Evolutionary conservation across 2,329 filamentous ascomycete species (phyloP).

Genomic region (Aspergillus sp.): DNA sequence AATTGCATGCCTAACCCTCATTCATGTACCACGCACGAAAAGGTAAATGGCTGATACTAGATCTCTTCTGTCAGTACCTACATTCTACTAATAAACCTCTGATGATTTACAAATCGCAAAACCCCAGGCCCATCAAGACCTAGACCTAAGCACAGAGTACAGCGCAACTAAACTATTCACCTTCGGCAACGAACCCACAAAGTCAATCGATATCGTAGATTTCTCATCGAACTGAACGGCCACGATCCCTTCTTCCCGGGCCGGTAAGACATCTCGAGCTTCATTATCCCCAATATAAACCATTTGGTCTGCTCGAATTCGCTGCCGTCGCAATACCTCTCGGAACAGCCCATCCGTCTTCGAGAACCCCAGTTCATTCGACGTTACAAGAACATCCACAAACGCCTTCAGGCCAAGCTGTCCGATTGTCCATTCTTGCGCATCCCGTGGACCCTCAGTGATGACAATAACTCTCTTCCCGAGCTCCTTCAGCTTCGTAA

Average conservation of each 20-base stretch:
- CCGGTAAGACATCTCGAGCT: conserved; percentile 27
- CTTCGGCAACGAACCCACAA: too few species aligned
- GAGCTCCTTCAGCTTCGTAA: conserved; percentile 32
- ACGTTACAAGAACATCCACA: conserved; percentile 34
- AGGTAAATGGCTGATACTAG: too few species aligned
- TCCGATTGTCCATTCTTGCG: conserved; percentile 46
- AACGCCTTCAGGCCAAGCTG: conserved; percentile 29
- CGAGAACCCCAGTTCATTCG: conserved; percentile 30
- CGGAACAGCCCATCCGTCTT: conserved; percentile 35
- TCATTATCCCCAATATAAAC: conserved; percentile 31
- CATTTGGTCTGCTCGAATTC: conserved; percentile 21
- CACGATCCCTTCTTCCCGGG: conserved; percentile 21
- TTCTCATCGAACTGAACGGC: not conserved
- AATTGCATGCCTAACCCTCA: too few species aligned
- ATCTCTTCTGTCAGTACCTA: too few species aligned
- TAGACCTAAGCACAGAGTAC: too few species aligned
- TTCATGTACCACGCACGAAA: too few species aligned
- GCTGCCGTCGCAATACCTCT: conserved; percentile 21
- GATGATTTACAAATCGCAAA: too few species aligned
- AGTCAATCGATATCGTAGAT: too few species aligned
- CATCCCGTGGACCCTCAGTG: conserved; percentile 50
- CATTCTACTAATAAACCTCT: too few species aligned
- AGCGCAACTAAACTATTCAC: too few species aligned
- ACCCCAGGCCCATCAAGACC: too few species aligned
- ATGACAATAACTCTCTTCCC: conserved; percentile 46